A percentile compares a stretch with the other conserved stretches of the same genome.
These are phyloP conservation scores for Erucastrum elatum DNA, from an alignment of 345 rosid genomes.

Conservation along the genomic window DNA sequence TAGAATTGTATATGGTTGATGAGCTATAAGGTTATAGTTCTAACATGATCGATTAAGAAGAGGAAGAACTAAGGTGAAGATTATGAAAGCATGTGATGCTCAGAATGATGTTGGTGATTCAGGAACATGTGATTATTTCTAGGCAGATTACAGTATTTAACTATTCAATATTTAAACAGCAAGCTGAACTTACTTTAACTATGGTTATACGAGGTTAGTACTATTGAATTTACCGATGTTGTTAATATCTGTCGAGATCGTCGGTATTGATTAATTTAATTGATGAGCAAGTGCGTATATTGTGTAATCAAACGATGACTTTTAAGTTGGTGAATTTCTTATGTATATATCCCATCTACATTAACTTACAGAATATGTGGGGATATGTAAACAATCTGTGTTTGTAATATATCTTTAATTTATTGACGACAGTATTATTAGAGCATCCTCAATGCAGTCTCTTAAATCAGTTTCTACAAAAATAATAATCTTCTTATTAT, in stretches of 20 bases:
- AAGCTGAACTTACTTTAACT: neutral
- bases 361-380: constrained; percentile 10
- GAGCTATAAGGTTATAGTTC: constrained; percentile 14
- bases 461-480: too few species aligned
- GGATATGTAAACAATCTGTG: constrained; percentile 4
- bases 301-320: neutral
- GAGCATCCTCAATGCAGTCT: too few species aligned
- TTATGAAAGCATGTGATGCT: constrained; percentile 37
- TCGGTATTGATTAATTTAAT: constrained; percentile 8
- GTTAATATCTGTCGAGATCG: constrained; percentile 17
- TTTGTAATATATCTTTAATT: neutral
- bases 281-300: neutral
- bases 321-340: neutral
- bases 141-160: constrained; percentile 1
- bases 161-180: neutral
- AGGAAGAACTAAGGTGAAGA: neutral
- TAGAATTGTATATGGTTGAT: constrained; percentile 9
- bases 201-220: constrained; percentile 28
- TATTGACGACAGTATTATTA: too few species aligned
- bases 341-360: neutral
- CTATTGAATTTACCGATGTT: constrained; percentile 1
- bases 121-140: constrained; percentile 32
- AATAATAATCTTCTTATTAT: too few species aligned
- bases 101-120: constrained; percentile 28
- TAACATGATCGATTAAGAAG: neutral